Percentiles rank a stretch among this genome's conserved stretches.
Evolutionary conservation across 208 protist species (phyloP).

Genomic region (Trypanosoma vivax): DNA sequence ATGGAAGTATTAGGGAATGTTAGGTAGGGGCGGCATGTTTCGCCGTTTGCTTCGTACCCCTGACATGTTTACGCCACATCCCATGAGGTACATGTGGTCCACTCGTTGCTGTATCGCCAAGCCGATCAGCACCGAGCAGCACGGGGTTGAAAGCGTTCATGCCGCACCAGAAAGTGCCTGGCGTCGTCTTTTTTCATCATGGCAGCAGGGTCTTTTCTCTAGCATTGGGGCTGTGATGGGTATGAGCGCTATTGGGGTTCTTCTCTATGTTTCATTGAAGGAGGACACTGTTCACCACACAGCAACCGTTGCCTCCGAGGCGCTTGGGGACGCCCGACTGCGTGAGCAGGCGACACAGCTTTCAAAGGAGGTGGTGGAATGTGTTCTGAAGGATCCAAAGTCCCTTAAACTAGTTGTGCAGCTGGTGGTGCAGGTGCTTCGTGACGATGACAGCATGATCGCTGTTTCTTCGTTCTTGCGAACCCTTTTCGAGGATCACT

Average conservation of each 20-base stretch:
- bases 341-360: constrained; percentile 61
- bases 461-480: constrained; percentile 78
- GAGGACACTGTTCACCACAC: constrained; percentile 89
- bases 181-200: constrained; percentile 58
- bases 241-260: constrained; percentile 64
- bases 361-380: constrained; percentile 75
- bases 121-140: no score
- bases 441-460: constrained; percentile 68
- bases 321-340: constrained; percentile 57
- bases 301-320: constrained; percentile 77
- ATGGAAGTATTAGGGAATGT: no score
- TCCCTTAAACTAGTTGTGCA: constrained; percentile 58
- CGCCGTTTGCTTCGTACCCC: no score
- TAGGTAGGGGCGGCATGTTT: no score
- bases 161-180: constrained; percentile 12
- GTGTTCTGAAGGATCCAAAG: constrained; percentile 61
- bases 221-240: constrained; percentile 83
- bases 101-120: no score
- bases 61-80: no score
- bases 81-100: no score
- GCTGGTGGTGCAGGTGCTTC: constrained; percentile 56
- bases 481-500: constrained; percentile 85
- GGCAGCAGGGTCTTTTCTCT: constrained; percentile 83
- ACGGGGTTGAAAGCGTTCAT: background rate
- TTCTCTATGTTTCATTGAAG: constrained; percentile 80